Conservation (phyloP, 257 asterid genomes). For the Nicotiana undulata region DNA sequence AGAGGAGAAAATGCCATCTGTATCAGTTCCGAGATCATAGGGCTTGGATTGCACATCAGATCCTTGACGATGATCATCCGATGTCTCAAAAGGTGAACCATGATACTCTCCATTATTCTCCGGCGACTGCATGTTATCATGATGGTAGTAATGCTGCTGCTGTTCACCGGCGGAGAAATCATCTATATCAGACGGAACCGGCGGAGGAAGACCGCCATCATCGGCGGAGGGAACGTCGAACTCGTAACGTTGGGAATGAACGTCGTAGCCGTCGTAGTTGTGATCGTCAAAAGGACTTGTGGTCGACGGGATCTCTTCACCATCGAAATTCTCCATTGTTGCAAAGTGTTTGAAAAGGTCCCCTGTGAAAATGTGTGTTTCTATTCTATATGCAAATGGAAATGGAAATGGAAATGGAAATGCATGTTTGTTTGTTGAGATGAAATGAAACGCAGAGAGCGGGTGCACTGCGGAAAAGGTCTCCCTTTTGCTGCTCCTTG, state of each 20-base stretch:
- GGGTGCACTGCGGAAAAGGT: neutral
- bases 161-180: conserved; percentile 22
- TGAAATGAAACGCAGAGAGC: conserved; percentile 1
- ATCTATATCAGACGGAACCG: conserved; percentile 14
- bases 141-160: conserved; percentile 4
- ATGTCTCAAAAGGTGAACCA: conserved; percentile 23
- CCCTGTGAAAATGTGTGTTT: neutral
- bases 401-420: neutral
- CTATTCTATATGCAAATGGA: neutral
- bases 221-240: conserved; percentile 22
- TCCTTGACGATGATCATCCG: conserved; percentile 9
- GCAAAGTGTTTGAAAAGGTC: neutral
- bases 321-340: conserved; percentile 49
- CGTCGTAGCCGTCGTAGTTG: conserved; percentile 11
- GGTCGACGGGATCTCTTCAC: conserved; percentile 27
- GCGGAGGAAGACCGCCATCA: conserved; percentile 27
- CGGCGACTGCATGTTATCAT: conserved; percentile 23
- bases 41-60: conserved; percentile 30
- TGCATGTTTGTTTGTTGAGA: neutral
- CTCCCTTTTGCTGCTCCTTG: neutral
- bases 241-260: conserved; percentile 12
- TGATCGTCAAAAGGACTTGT: conserved; percentile 29
- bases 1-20: conserved; percentile 50
- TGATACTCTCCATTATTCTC: conserved; percentile 13
- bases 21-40: conserved; percentile 38